Evolutionary conservation across 495 filamentous ascomycete genomes (phyloP).

Genomic region (Aspergillus nidulans): DNA sequence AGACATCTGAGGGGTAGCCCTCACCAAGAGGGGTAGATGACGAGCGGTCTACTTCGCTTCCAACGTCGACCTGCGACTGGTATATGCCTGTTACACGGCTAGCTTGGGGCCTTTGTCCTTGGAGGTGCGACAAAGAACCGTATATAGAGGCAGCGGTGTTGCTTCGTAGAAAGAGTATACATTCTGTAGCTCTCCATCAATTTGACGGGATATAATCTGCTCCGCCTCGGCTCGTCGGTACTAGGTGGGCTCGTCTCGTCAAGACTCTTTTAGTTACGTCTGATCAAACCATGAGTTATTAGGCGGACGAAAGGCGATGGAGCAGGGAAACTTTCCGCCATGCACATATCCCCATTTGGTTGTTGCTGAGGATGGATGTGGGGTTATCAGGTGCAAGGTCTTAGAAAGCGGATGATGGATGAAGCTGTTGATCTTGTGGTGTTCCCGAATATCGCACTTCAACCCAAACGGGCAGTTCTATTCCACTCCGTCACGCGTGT

Average conservation of each 20-base stretch:
- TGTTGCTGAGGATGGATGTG: conserved; percentile 4
- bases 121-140: conserved; percentile 1
- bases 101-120: conserved; percentile 4
- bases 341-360: conserved; percentile 16
- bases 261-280: conserved; percentile 1
- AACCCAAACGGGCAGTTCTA: conserved; percentile 5
- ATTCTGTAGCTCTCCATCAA: background rate
- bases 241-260: background rate
- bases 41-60: background rate
- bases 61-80: background rate
- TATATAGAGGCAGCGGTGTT: background rate
- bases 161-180: background rate
- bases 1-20: conserved; percentile 13
- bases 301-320: conserved; percentile 2
- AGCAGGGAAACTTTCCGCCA: conserved; percentile 4
- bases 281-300: conserved; percentile 18
- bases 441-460: conserved; percentile 1
- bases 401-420: conserved; percentile 7
- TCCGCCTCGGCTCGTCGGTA: background rate
- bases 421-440: conserved; percentile 4
- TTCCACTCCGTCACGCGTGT: background rate
- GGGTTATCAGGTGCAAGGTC: conserved; percentile 20
- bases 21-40: background rate
- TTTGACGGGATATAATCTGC: background rate
- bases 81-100: conserved; percentile 4